phyloP scores from a whole-genome alignment of 139 green algal genomes.

The Mesotaenium endlicherianum region DNA sequence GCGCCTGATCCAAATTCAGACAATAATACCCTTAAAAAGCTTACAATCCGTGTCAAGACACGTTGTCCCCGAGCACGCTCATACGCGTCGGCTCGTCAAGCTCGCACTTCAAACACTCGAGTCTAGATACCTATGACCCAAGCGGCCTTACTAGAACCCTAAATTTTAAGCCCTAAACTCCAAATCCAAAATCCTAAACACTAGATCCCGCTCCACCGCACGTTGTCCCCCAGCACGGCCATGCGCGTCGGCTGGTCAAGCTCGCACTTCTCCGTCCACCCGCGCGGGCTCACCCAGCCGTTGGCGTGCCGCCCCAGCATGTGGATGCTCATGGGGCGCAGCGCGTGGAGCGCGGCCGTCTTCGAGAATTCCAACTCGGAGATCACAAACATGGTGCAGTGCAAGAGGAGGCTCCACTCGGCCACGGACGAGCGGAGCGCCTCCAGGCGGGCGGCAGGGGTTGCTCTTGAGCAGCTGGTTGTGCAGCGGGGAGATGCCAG shows the following conservation, averaged over 20 bases:
- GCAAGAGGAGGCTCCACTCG: background rate
- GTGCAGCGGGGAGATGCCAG: background rate
- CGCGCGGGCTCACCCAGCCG: background rate
- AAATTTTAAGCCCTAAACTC: no score
- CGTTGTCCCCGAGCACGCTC: no score
- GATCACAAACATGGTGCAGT: background rate
- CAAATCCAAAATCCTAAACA: no score
- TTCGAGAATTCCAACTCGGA: background rate
- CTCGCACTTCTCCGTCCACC: constrained; percentile 6
- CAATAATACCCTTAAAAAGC: no score
- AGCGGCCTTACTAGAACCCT: no score
- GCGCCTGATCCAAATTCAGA: no score
- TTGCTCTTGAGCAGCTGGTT: background rate
- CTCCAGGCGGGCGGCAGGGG: background rate
- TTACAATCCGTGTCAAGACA: no score
- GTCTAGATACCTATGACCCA: no score
- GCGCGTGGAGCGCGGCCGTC: background rate
- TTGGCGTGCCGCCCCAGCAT: background rate
- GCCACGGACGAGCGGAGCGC: background rate
- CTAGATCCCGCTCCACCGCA: constrained; percentile 1
- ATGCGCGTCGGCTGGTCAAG: background rate
- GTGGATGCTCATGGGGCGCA: background rate
- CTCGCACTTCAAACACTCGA: no score
- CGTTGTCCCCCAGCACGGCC: constrained; percentile 9
- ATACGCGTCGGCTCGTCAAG: no score